Evolutionary conservation across 2,329 filamentous ascomycete genomes (phyloP).

Genomic region (Monosporascus sp.): DNA sequence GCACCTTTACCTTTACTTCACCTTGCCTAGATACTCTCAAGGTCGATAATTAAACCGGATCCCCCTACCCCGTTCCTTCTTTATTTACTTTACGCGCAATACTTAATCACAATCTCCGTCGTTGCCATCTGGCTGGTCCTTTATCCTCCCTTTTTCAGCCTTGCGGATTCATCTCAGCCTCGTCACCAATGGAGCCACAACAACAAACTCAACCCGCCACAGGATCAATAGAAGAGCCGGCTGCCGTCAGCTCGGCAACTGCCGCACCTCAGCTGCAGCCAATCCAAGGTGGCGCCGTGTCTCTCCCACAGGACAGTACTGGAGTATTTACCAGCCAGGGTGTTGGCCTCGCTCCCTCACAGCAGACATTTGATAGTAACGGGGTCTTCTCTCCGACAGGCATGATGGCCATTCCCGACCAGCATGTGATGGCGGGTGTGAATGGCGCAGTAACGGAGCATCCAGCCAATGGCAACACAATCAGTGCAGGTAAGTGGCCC

Average conservation of each 20-base stretch:
- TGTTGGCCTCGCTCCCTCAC: not conserved
- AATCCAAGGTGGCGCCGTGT: not conserved
- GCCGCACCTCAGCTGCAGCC: not conserved
- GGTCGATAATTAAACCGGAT: no score
- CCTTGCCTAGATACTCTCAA: no score
- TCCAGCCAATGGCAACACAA: slow-evolving; percentile 17
- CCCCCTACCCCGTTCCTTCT: no score
- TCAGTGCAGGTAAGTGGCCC: slow-evolving; percentile 29
- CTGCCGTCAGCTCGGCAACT: not conserved
- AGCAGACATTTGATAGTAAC: not conserved
- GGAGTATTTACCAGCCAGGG: not conserved
- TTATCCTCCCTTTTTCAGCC: not conserved
- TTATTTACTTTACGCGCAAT: no score
- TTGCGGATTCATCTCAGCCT: not conserved
- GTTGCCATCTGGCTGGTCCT: not conserved
- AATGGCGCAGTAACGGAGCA: slow-evolving; percentile 1
- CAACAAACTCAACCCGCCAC: not conserved
- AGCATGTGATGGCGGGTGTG: not conserved
- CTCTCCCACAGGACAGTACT: not conserved
- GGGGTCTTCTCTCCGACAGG: not conserved
- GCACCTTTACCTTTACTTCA: no score
- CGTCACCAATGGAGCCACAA: not conserved
- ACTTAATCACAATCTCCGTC: no score
- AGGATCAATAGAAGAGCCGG: not conserved
- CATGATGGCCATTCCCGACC: not conserved